Evolutionary conservation across 495 filamentous ascomycete genomes (phyloP), one percentile per base, ranked within the genome.

Genomic region (Annulohypoxylon maeteangense): DNA sequence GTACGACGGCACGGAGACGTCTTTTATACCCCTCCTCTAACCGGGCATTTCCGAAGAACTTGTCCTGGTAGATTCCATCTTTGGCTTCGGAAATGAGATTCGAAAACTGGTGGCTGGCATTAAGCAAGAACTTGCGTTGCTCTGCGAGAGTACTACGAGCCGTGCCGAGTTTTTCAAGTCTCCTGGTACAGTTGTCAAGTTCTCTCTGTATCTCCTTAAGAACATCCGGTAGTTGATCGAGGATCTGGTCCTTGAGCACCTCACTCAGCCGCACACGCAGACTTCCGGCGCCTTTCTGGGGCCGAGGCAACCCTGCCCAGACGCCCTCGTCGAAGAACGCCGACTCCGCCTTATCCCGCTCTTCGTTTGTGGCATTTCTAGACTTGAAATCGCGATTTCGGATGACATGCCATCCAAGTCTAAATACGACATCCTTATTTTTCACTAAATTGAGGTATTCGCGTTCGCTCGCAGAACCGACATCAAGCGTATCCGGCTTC

Each of bases 381-480:
- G 83, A 82, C 27, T 87, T 80, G 60, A 84, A 89, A 27, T 81
- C 79, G 3, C 87, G 84, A 71, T 92, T 93, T 32, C 85, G 85
- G 22, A 95, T 71, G 0, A 90, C 87, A 72, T 93, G 90, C 91
- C 91, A 94, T 0, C 91, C 91, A 2, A 92, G 84, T 22, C 84
- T 79, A 51, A 94, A 87, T 23, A 74, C 76, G 14, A 90, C 78
- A 55, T 93, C 85, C 29, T 86, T 79, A 65, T 93, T 94, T 27
- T 78, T 74, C 0, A 88, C 83, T 0, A 91, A 78, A 0, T 83
- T 72, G 0, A 92, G 60, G 66, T 84, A 93, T 5, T 72, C 71
- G 0, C 60, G 63, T 61, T 93, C 86, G 12, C 76, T 84, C 3
- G 74, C 76, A 7, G 85, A 87, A 1, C 84, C 83, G 0, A 76